phyloP scores from a whole-genome alignment of 345 rosid genomes.

The Pugionium dolabratum region DNA sequence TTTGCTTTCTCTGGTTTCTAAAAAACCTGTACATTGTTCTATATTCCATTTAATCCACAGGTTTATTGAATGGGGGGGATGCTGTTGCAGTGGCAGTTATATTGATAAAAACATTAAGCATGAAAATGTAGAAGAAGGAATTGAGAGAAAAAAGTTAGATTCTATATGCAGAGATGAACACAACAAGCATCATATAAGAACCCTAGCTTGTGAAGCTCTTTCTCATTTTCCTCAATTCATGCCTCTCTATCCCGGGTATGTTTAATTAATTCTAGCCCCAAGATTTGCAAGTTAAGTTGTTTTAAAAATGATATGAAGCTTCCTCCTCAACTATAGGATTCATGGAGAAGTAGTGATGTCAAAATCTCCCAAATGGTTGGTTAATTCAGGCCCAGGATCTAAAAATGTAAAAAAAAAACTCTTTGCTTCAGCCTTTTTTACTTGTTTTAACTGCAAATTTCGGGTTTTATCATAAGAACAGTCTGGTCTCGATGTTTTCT shows the following conservation, averaged over 20 bases:
- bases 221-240: conserved; percentile 55
- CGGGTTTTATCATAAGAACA: conserved; percentile 14
- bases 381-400: conserved; percentile 41
- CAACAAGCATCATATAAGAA: conserved; percentile 47
- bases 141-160: conserved; percentile 28
- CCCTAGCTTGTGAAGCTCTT: conserved; percentile 71
- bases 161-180: conserved; percentile 62
- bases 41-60: conserved; percentile 34
- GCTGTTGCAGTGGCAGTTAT: conserved; percentile 62
- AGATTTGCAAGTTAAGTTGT: background rate
- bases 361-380: conserved; percentile 61
- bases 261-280: too few relatives aligned
- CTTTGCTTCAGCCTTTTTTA: background rate
- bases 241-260: conserved; percentile 81
- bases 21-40: background rate
- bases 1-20: background rate
- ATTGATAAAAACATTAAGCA: conserved; percentile 37
- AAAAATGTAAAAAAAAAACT: conserved; percentile 42
- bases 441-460: background rate
- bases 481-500: conserved; percentile 10
- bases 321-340: conserved; percentile 46
- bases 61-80: conserved; percentile 79
- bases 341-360: conserved; percentile 80
- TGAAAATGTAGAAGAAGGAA: conserved; percentile 34
- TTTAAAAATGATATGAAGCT: background rate